Evolutionary conservation across 2,329 filamentous ascomycete genomes (phyloP).

Genomic region (Pseudogymnoascus pannorum): DNA sequence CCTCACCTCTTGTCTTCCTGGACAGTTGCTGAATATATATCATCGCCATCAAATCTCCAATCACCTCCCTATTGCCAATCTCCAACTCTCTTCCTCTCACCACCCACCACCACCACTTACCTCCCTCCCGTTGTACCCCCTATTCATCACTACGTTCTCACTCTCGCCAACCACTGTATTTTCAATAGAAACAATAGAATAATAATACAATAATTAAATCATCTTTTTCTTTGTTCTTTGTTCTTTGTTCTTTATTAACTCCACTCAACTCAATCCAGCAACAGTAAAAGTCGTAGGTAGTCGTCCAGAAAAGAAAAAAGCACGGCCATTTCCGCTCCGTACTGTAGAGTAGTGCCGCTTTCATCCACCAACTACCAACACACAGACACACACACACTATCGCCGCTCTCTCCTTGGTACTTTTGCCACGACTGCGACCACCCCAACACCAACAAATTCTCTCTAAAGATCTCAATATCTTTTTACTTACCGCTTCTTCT

Average conservation of each 20-base stretch:
- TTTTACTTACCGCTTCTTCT: neutral
- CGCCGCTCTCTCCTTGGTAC: neutral
- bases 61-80: neutral
- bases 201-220: neutral
- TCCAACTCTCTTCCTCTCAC: neutral
- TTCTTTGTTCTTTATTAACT: neutral
- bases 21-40: neutral
- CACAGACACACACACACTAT: neutral
- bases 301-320: too few species aligned
- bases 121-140: neutral
- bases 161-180: neutral
- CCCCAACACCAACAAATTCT: conserved; percentile 1
- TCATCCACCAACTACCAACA: conserved; percentile 1
- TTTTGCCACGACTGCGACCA: neutral
- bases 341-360: too few species aligned
- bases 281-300: neutral
- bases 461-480: neutral
- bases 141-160: neutral
- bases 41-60: neutral
- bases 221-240: neutral
- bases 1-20: neutral
- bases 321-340: conserved; percentile 2
- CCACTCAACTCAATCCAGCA: neutral
- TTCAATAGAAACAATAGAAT: neutral
- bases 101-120: too few species aligned